These are phyloP conservation scores for Turritis glabra DNA, from an alignment of 345 rosid species.

Conservation along the genomic window DNA sequence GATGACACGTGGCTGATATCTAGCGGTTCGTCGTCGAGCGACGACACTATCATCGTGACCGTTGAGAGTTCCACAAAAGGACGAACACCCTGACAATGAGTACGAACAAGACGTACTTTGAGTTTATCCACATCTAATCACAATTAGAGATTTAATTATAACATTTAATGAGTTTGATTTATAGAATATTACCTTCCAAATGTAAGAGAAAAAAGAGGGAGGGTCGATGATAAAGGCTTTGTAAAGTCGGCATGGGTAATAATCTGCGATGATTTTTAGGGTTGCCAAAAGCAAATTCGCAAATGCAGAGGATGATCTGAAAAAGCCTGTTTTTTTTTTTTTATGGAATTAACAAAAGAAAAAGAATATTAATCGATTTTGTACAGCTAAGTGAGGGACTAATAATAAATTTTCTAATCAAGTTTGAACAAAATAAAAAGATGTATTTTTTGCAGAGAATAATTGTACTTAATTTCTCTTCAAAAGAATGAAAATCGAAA, in stretches of 20 bases:
- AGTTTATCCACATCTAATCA: not conserved
- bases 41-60: constrained; percentile 63
- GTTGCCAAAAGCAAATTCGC: constrained; percentile 70
- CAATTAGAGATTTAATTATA: not conserved
- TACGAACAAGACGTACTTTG: not conserved
- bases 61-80: constrained; percentile 84
- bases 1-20: constrained; percentile 63
- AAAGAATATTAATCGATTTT: constrained; percentile 23
- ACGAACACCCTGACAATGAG: constrained; percentile 70
- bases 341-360: not conserved
- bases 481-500: constrained; percentile 22
- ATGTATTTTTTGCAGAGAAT: constrained; percentile 34
- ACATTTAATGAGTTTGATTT: not conserved
- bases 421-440: constrained; percentile 8
- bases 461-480: constrained; percentile 15
- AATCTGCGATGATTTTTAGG: constrained; percentile 74
- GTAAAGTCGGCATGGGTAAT: constrained; percentile 82
- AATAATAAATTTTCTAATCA: constrained; percentile 26
- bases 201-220: constrained; percentile 84
- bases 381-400: constrained; percentile 1
- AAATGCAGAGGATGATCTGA: constrained; percentile 94
- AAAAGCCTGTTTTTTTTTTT: constrained; percentile 61
- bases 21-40: constrained; percentile 65
- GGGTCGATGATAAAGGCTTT: constrained; percentile 89
- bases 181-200: constrained; percentile 73